Percentiles rank a stretch among this genome's conserved stretches.
Evolutionary conservation across 257 asterid species (phyloP).

Genomic region (Solanum corneliomulleri): DNA sequence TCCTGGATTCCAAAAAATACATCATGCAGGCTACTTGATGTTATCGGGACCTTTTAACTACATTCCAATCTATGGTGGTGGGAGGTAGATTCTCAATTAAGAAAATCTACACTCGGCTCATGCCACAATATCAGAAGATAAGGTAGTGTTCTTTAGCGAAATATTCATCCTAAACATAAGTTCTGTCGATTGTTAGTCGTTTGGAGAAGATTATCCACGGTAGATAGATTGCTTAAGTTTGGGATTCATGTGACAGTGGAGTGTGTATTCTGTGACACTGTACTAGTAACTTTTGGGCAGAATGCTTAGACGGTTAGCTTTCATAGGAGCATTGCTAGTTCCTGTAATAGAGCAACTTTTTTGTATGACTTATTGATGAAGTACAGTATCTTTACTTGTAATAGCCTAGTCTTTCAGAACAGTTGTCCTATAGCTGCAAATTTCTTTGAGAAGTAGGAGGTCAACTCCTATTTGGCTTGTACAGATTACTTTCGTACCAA

Average conservation of each 20-base stretch:
- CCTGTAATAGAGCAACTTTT: background rate
- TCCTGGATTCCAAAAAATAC: background rate
- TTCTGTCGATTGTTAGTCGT: background rate
- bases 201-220: background rate
- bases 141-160: background rate
- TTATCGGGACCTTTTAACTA: background rate
- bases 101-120: background rate
- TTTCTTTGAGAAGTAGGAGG: background rate
- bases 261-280: background rate
- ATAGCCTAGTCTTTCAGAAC: background rate
- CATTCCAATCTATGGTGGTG: background rate
- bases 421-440: background rate
- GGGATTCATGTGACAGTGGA: background rate
- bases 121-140: background rate
- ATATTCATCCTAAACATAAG: background rate
- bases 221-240: background rate
- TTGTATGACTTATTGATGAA: background rate
- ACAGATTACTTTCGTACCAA: background rate
- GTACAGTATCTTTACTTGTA: background rate
- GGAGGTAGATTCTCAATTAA: background rate
- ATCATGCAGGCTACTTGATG: background rate
- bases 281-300: background rate
- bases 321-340: background rate
- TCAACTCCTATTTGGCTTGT: background rate
- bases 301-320: background rate